phyloP scores from a whole-genome alignment of 768 basidiomycete species.

The Lactarius indigo region DNA sequence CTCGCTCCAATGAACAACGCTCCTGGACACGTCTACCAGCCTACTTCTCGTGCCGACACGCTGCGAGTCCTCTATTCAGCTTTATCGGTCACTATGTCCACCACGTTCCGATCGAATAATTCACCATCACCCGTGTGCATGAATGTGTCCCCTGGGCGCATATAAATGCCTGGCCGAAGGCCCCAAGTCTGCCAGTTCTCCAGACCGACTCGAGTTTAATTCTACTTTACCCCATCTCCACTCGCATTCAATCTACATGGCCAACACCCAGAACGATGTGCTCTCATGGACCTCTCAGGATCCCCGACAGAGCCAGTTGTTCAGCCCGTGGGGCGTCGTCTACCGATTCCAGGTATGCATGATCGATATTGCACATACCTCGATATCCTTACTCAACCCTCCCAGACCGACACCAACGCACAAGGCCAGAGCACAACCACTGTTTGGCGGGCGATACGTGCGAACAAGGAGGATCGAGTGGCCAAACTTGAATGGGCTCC shows the following conservation, averaged over 20 bases:
- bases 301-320: constrained; percentile 77
- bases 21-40: constrained; percentile 52
- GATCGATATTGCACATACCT: constrained; percentile 24
- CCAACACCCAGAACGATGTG: constrained; percentile 48
- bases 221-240: constrained; percentile 27
- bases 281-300: constrained; percentile 88
- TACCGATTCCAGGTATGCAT: constrained; percentile 74
- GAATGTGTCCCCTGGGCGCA: constrained; percentile 41
- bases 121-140: constrained; percentile 50
- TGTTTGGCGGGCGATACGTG: constrained; percentile 74
- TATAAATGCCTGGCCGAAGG: constrained; percentile 45
- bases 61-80: constrained; percentile 63
- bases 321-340: constrained; percentile 75
- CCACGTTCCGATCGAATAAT: constrained; percentile 67
- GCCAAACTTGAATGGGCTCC: constrained; percentile 86
- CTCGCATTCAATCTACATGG: constrained; percentile 36
- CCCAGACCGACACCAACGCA: constrained; percentile 60
- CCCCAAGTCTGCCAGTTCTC: constrained; percentile 27
- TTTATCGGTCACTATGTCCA: constrained; percentile 71
- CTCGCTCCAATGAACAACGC: constrained; percentile 69
- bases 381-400: constrained; percentile 29
- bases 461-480: constrained; percentile 83
- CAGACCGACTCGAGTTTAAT: constrained; percentile 23
- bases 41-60: constrained; percentile 70
- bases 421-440: constrained; percentile 73